Percentiles rank a stretch among this genome's conserved stretches.
phyloP scores from a whole-genome alignment of 768 basidiomycete genomes.

The Austroboletus eburneus region DNA sequence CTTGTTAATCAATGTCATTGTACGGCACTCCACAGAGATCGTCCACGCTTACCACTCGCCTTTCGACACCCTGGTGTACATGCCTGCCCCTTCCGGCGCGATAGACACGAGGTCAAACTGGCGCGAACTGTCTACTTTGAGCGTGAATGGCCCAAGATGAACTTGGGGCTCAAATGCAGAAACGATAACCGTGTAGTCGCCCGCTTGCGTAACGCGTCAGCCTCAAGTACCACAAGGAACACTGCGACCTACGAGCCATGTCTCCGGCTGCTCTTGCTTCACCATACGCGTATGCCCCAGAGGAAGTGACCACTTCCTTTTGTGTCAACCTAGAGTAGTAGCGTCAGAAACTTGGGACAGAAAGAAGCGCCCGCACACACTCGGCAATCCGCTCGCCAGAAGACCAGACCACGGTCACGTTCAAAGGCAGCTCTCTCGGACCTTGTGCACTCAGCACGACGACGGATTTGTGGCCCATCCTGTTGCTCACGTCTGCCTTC shows the following conservation, averaged over 20 bases:
- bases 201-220: conserved; percentile 33
- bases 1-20: conserved; percentile 33
- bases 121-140: conserved; percentile 59
- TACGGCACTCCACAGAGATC: neutral
- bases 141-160: conserved; percentile 59
- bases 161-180: conserved; percentile 75
- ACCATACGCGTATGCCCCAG: conserved; percentile 81
- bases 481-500: conserved; percentile 6
- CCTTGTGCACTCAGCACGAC: conserved; percentile 49
- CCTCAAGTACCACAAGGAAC: neutral
- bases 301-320: conserved; percentile 67
- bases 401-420: conserved; percentile 71
- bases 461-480: conserved; percentile 32
- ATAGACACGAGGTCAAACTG: conserved; percentile 63
- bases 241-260: conserved; percentile 45
- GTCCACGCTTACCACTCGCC: conserved; percentile 65
- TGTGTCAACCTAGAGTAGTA: conserved; percentile 43
- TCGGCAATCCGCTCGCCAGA: conserved; percentile 68
- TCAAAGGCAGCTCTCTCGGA: conserved; percentile 65
- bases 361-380: conserved; percentile 43
- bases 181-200: conserved; percentile 78
- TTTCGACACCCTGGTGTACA: conserved; percentile 68
- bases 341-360: neutral
- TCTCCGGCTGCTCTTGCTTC: conserved; percentile 51
- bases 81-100: conserved; percentile 85